A percentile compares a stretch with the other conserved stretches of the same genome.
Evolutionary conservation across 1,284 basidiomycete genomes (phyloP).

Genomic region (Pseudozyma sp.): DNA sequence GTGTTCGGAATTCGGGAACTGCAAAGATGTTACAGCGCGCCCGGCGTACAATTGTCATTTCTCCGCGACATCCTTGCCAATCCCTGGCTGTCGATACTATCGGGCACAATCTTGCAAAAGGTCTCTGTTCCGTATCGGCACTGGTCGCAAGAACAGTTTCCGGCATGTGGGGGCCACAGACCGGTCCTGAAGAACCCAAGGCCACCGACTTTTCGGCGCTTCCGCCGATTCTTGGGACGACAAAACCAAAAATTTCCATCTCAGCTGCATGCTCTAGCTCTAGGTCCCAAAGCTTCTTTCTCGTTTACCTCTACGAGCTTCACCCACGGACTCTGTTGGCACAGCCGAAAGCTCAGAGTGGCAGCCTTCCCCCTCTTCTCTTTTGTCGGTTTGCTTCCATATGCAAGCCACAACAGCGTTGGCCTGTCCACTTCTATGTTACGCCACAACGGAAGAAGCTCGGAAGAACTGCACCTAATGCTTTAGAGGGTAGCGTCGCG

Average conservation of each 20-base stretch:
- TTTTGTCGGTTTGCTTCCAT: not conserved
- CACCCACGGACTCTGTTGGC: conserved; percentile 15
- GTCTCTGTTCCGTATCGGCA: too few species aligned
- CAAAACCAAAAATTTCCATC: conserved; percentile 6
- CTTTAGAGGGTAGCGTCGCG: not conserved
- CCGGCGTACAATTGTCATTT: too few species aligned
- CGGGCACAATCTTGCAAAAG: too few species aligned
- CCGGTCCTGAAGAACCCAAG: too few species aligned
- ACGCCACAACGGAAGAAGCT: conserved; percentile 9
- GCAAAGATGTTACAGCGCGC: too few species aligned
- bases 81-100: too few species aligned
- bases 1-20: too few species aligned
- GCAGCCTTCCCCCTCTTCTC: not conserved
- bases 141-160: too few species aligned
- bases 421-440: not conserved
- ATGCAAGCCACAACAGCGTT: not conserved
- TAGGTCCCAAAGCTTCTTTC: too few species aligned
- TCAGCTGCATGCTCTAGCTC: not conserved
- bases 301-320: not conserved
- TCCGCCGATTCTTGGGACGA: not conserved
- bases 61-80: too few species aligned
- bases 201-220: not conserved
- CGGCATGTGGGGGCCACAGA: too few species aligned
- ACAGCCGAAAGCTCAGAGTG: conserved; percentile 5
- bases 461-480: conserved; percentile 9